Conservation (phyloP, 495 filamentous ascomycete species). For the Xylaria venustula region DNA sequence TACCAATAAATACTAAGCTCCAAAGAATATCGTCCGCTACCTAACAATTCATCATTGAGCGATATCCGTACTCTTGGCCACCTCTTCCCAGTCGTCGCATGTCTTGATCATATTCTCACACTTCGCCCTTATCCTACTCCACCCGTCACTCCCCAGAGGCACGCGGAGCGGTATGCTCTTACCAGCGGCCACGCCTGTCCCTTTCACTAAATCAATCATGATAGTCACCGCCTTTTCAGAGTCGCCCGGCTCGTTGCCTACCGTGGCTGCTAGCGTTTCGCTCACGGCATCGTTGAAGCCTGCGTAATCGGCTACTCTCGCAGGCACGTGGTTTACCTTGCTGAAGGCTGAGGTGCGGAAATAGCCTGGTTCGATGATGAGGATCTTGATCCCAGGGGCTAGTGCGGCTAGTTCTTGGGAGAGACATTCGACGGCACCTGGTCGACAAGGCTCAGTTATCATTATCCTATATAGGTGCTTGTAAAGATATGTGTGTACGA, state of each 20-base stretch:
- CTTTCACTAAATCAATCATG: conserved; percentile 41
- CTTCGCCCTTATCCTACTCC: conserved; percentile 35
- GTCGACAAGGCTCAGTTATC: too few relatives aligned
- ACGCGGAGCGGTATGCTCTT: conserved; percentile 42
- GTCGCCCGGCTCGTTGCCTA: conserved; percentile 41
- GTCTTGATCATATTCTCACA: conserved; percentile 23
- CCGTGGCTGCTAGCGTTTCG: not conserved
- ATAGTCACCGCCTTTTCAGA: conserved; percentile 31
- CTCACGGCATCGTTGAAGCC: conserved; percentile 13
- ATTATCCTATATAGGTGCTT: too few relatives aligned
- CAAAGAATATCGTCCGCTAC: too few relatives aligned
- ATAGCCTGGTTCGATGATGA: conserved; percentile 39
- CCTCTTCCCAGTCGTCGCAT: conserved; percentile 21
- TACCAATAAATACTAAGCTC: too few relatives aligned
- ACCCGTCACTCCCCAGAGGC: conserved; percentile 46
- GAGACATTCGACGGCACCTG: conserved; percentile 21
- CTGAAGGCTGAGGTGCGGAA: conserved; percentile 16
- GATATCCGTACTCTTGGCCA: conserved; percentile 19
- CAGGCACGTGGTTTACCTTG: conserved; percentile 15
- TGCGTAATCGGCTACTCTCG: conserved; percentile 6
- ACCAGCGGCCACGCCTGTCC: conserved; percentile 35
- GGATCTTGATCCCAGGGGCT: conserved; percentile 32
- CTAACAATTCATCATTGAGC: not conserved
- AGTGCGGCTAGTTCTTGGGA: conserved; percentile 30
- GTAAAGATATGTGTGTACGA: too few relatives aligned